These are phyloP conservation scores for Perkinsela sp. DNA, from an alignment of 208 protist genomes.

Conservation along the genomic window DNA sequence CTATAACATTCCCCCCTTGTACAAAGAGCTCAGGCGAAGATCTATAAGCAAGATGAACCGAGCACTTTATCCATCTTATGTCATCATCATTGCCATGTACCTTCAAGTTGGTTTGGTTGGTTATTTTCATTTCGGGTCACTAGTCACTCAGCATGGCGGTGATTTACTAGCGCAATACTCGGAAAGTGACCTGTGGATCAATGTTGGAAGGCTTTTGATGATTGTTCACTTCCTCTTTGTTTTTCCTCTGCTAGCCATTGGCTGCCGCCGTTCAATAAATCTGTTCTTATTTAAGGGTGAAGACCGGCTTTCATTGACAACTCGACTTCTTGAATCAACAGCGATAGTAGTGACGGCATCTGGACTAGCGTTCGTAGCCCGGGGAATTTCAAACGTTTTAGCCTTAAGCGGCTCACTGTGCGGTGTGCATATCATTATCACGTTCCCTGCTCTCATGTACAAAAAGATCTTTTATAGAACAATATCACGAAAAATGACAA, in stretches of 20 bases:
- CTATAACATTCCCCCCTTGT: conserved; percentile 9
- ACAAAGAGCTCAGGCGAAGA: conserved; percentile 5
- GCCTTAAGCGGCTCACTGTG: conserved; percentile 1
- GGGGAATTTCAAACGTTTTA: neutral
- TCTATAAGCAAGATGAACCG: conserved; percentile 5
- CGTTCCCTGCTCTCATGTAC: conserved; percentile 5
- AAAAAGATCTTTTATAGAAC: conserved; percentile 3
- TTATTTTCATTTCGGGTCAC: conserved; percentile 6
- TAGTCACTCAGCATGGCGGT: conserved; percentile 2
- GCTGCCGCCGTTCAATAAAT: conserved; percentile 6
- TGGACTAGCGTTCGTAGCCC: neutral
- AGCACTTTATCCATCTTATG: neutral
- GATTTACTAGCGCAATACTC: conserved; percentile 2
- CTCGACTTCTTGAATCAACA: neutral
- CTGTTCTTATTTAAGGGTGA: conserved; percentile 5
- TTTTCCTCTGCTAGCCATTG: conserved; percentile 6
- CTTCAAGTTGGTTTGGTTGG: conserved; percentile 5
- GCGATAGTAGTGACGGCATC: neutral
- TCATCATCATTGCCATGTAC: conserved; percentile 5
- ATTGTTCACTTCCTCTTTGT: conserved; percentile 7
- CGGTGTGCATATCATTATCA: conserved; percentile 6
- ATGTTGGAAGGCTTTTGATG: conserved; percentile 6
- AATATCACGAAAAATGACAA: neutral
- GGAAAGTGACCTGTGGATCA: conserved; percentile 4
- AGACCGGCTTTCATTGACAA: neutral